Percentiles rank a stretch among this genome's conserved stretches.
Evolutionary conservation across 257 asterid species (phyloP).

Genomic region (Solanum lignicaule): DNA sequence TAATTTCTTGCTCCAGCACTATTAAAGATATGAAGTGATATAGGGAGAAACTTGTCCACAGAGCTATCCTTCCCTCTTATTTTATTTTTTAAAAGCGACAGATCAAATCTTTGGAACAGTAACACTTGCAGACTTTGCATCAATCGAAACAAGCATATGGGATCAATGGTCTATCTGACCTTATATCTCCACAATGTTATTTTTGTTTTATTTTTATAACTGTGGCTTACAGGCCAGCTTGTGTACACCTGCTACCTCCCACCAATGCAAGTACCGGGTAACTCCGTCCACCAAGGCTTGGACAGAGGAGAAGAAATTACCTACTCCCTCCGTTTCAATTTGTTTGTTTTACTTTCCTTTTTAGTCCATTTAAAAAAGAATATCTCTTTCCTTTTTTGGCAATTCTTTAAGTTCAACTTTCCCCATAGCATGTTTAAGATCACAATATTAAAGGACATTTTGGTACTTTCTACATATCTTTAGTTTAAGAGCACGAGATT

Average conservation of each 20-base stretch:
- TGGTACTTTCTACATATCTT: neutral
- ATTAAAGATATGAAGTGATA: neutral
- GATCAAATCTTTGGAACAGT: neutral
- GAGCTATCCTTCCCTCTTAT: neutral
- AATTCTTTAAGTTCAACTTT: neutral
- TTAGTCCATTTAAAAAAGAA: neutral
- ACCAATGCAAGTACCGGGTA: neutral
- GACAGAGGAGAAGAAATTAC: neutral
- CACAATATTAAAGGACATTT: neutral
- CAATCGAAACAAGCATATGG: neutral
- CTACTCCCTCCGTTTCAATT: neutral
- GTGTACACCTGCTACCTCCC: neutral
- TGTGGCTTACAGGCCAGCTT: neutral
- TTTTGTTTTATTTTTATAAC: neutral
- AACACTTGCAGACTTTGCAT: neutral
- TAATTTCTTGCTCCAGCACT: neutral
- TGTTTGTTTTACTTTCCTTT: neutral
- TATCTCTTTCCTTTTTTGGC: neutral
- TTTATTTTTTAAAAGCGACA: neutral
- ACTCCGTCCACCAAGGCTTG: neutral
- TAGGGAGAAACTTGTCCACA: neutral
- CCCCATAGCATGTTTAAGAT: neutral
- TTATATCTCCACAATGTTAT: neutral
- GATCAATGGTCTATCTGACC: neutral
- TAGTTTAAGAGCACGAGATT: neutral